Percentiles rank a stretch among this genome's conserved stretches.
phyloP scores from a whole-genome alignment of 768 basidiomycete genomes.

The Trametopsis cervina region DNA sequence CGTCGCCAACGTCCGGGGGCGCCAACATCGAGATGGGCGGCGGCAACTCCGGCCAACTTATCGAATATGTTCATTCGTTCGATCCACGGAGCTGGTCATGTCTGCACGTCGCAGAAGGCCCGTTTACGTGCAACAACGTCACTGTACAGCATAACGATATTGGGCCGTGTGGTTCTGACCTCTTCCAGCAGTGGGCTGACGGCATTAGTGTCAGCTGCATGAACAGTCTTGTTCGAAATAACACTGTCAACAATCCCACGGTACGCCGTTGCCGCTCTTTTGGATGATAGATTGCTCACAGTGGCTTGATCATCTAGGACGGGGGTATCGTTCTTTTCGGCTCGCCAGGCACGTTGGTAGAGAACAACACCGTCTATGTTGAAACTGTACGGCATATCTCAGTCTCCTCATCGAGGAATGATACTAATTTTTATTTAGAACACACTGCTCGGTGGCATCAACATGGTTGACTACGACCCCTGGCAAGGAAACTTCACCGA shows the following conservation, averaged over 20 bases:
- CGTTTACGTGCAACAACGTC: slow-evolving; percentile 52
- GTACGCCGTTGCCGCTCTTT: slow-evolving; percentile 10
- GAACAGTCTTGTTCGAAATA: slow-evolving; percentile 56
- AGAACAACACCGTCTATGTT: slow-evolving; percentile 75
- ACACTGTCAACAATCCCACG: slow-evolving; percentile 64
- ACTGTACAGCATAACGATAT: slow-evolving; percentile 79
- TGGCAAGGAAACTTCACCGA: slow-evolving; percentile 60
- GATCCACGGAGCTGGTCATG: slow-evolving; percentile 83
- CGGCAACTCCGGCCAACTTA: slow-evolving; percentile 57
- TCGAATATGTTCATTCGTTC: slow-evolving; percentile 71
- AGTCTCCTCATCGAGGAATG: neutral
- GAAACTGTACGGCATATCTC: slow-evolving; percentile 40
- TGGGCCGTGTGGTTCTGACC: slow-evolving; percentile 65
- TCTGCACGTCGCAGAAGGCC: slow-evolving; percentile 69
- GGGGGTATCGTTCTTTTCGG: slow-evolving; percentile 79
- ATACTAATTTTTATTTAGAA: slow-evolving; percentile 32
- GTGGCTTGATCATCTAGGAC: slow-evolving; percentile 29
- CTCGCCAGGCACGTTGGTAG: slow-evolving; percentile 61
- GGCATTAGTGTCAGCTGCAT: slow-evolving; percentile 71
- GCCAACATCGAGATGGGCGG: slow-evolving; percentile 88
- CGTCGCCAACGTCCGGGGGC: slow-evolving; percentile 47
- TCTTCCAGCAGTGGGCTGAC: slow-evolving; percentile 73
- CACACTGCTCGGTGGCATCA: slow-evolving; percentile 70
- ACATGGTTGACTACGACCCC: slow-evolving; percentile 67
- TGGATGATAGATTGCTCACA: neutral